Percentiles rank a stretch among this genome's conserved stretches.
Conservation (phyloP, 2,329 filamentous ascomycete species). For the Fusarium tricinctum region DNA sequence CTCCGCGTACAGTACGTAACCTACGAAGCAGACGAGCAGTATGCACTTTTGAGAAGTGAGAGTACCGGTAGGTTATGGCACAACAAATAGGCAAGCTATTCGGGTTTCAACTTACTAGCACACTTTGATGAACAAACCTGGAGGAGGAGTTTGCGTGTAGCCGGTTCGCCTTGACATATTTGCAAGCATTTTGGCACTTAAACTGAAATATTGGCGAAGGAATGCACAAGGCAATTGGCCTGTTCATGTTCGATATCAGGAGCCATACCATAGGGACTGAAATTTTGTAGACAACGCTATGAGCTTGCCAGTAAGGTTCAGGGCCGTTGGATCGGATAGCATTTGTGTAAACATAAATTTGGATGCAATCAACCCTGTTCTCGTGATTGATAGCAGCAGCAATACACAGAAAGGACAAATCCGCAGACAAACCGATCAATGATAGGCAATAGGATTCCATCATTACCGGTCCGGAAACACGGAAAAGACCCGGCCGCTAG, state of each 20-base stretch:
- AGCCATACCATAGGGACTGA: slow-evolving; percentile 1
- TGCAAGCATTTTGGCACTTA: no score
- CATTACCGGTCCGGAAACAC: slow-evolving; percentile 4
- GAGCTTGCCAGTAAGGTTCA: neutral
- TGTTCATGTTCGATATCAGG: neutral
- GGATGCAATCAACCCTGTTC: no score
- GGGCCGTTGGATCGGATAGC: neutral
- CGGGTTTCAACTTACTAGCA: neutral
- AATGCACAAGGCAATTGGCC: no score
- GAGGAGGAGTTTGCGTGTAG: no score
- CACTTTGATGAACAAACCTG: neutral
- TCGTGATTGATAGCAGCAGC: no score
- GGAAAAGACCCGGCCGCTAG: slow-evolving; percentile 7
- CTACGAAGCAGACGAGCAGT: neutral
- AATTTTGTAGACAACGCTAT: neutral
- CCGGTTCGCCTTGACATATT: no score
- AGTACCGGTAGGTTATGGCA: neutral
- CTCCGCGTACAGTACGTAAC: slow-evolving; percentile 13
- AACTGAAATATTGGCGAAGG: no score
- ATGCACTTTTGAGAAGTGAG: neutral
- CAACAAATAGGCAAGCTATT: neutral
- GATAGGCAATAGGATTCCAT: slow-evolving; percentile 11
- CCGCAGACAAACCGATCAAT: neutral
- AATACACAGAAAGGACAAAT: slow-evolving; percentile 2
- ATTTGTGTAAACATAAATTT: no score